A percentile compares a stretch with the other conserved stretches of the same genome.
phyloP scores from a whole-genome alignment of 2,329 filamentous ascomycete species.

The Sporothrix luriei region DNA sequence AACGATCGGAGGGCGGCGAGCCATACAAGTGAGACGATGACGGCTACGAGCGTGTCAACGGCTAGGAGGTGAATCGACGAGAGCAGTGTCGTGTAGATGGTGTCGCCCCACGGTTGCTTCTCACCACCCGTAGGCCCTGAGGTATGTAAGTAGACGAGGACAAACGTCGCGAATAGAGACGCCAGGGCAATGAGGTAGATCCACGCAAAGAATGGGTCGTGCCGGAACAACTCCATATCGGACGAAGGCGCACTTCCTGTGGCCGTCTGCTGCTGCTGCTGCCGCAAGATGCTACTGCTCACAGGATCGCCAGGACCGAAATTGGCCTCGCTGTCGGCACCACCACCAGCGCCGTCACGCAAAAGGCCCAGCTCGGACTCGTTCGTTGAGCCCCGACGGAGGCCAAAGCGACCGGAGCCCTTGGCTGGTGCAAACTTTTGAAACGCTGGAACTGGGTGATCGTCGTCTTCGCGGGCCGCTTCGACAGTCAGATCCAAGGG shows the following conservation, averaged over 20 bases:
- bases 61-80: slow-evolving; percentile 87
- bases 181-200: slow-evolving; percentile 84
- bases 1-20: slow-evolving; percentile 85
- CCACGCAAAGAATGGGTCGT: slow-evolving; percentile 91
- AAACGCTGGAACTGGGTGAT: slow-evolving; percentile 58
- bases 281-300: slow-evolving; percentile 24
- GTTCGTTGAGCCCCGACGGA: slow-evolving; percentile 49
- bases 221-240: slow-evolving; percentile 70
- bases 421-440: slow-evolving; percentile 56
- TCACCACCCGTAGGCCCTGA: slow-evolving; percentile 51
- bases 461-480: slow-evolving; percentile 26
- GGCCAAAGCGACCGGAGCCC: slow-evolving; percentile 46
- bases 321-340: slow-evolving; percentile 43
- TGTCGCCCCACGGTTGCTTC: slow-evolving; percentile 80
- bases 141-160: slow-evolving; percentile 89
- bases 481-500: slow-evolving; percentile 58
- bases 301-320: slow-evolving; percentile 48
- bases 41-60: slow-evolving; percentile 86
- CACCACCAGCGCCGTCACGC: slow-evolving; percentile 42
- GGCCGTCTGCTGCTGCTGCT: slow-evolving; percentile 37
- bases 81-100: slow-evolving; percentile 86
- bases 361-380: slow-evolving; percentile 54
- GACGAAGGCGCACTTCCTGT: slow-evolving; percentile 55
- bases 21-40: slow-evolving; percentile 88
- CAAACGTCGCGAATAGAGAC: slow-evolving; percentile 81